Base-by-base conservation (phyloP, 495 filamentous ascomycete species). In the Podospora pseudoanserina region DNA sequence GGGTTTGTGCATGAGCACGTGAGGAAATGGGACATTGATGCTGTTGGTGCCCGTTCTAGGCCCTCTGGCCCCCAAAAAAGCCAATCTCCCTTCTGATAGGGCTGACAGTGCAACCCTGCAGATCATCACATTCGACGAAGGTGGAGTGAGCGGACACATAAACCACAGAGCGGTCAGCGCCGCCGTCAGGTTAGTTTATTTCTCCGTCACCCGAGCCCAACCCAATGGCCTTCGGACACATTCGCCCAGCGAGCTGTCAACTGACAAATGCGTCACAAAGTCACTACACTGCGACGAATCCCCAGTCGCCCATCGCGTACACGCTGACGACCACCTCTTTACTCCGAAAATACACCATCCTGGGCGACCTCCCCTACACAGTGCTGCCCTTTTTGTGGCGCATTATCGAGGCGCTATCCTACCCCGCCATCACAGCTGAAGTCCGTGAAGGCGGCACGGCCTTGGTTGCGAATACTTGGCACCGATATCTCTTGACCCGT, bases 121-220 rank as follows among this genome's bases (percentile, higher is more conserved):
- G 75, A 82, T 82, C 68, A 73, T 82, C 65, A 82, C 79, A 15
- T 82, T 82, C 64, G 79, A 82, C 66, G 70, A 74, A 39, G 79
- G 79, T 44, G 79, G 79, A 58, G 76, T 82, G 4, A 77, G 74
- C 16, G 79, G 79, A 4, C 79, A 82, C 67, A 76, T 82, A 67
- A 82, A 82, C 65, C 79, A 82, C 67, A 57, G 77, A 34, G 79
- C 79, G 26, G 79, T 82, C 68, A 80, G 78, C 67, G 76, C 76
- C 19, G 79, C 79, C 16, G 75, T 82, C 63, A 79, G 75, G 76
- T 80, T 49, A 11, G 39, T 80, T 49, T 49, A 13, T 49, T 49
- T 49, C 39, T 49, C 39, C 39, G 39, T 49, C 39, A 49, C 13
- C 39, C 39, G 77, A 68, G 75, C 62, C 62, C 34, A 65, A 6